Conservation (phyloP, 139 green algal genomes). For the Closterium sp. region DNA sequence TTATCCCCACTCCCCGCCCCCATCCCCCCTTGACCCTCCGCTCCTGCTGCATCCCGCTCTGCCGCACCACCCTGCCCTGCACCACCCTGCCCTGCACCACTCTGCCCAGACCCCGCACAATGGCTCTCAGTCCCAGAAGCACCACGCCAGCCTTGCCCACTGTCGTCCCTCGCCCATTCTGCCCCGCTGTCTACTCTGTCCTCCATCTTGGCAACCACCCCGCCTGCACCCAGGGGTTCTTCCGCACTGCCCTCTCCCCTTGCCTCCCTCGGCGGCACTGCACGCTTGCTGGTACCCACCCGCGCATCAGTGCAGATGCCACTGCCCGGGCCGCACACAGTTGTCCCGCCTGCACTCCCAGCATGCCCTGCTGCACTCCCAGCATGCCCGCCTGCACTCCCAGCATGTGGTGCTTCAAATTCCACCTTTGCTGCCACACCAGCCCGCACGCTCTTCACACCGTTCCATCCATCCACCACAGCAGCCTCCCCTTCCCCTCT, state of each 20-base stretch:
- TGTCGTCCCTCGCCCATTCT: background rate
- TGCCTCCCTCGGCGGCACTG: background rate
- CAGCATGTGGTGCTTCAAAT: too few relatives aligned
- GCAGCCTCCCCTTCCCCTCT: background rate
- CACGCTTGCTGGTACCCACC: background rate
- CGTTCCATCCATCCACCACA: too few relatives aligned
- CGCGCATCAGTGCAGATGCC: too few relatives aligned
- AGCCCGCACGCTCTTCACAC: too few relatives aligned
- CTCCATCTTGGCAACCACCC: background rate
- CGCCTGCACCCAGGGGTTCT: background rate
- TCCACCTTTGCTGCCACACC: too few relatives aligned
- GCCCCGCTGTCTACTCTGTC: background rate
- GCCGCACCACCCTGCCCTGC: background rate
- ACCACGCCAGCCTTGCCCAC: background rate
- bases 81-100: background rate
- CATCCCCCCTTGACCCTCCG: background rate
- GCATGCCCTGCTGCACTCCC: too few relatives aligned
- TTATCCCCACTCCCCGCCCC: background rate
- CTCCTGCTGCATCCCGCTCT: background rate
- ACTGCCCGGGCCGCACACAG: too few relatives aligned
- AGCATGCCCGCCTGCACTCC: too few relatives aligned
- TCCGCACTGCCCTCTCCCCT: background rate
- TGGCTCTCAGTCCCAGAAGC: background rate
- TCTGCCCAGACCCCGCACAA: background rate
- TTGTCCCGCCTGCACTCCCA: too few relatives aligned